Percentiles rank a stretch among this genome's conserved stretches.
Conservation (phyloP, 441 rosid species). For the Eruca vesicaria region DNA sequence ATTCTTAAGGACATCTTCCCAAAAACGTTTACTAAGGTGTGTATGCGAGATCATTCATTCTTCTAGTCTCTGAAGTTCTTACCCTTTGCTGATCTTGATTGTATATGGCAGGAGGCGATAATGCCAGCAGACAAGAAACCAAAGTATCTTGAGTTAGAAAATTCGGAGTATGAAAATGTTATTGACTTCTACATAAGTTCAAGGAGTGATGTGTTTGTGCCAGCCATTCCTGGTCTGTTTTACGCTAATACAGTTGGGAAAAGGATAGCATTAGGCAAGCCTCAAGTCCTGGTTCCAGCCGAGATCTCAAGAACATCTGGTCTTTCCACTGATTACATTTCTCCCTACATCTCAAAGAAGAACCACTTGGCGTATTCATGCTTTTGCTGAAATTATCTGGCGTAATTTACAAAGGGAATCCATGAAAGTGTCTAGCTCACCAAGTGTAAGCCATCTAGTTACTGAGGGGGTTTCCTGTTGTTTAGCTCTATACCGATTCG, state of each 20-base stretch:
- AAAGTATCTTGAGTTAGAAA: constrained; percentile 70
- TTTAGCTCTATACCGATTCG: constrained; percentile 25
- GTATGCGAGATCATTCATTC: constrained; percentile 21
- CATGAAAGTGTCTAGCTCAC: constrained; percentile 7
- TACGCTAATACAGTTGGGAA: constrained; percentile 93
- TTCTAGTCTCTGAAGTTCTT: constrained; percentile 37
- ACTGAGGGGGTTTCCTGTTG: background rate
- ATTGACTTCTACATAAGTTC: constrained; percentile 90
- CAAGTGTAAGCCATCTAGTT: constrained; percentile 30
- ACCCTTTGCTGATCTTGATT: background rate
- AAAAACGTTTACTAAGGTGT: constrained; percentile 85
- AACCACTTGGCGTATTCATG: constrained; percentile 96
- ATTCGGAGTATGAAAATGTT: constrained; percentile 81
- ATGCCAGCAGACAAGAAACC: constrained; percentile 75
- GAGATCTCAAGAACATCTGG: constrained; percentile 66
- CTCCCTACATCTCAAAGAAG: constrained; percentile 85
- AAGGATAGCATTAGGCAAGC: constrained; percentile 83
- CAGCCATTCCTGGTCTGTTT: constrained; percentile 93
- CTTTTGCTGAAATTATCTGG: constrained; percentile 53
- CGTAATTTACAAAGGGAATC: background rate
- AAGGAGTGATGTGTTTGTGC: constrained; percentile 82
- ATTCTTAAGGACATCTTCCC: constrained; percentile 89
- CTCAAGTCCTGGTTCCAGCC: constrained; percentile 85
- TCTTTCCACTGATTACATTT: constrained; percentile 49
- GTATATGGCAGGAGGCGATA: constrained; percentile 68